phyloP scores from a whole-genome alignment of 2,329 filamentous ascomycete genomes.

The Talaromyces amestolkiae region DNA sequence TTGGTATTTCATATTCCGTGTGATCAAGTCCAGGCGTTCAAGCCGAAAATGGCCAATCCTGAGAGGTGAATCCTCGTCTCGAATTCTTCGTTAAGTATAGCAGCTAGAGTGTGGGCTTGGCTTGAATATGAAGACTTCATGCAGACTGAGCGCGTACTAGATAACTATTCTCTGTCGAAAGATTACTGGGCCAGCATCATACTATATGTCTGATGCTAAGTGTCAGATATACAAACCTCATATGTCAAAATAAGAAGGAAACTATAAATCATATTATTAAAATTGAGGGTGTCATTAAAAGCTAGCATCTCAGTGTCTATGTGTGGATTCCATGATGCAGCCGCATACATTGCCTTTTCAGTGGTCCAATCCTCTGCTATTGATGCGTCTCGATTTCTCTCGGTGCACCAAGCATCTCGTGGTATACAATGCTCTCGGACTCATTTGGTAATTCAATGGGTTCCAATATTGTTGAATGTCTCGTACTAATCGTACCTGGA shows the following conservation, averaged over 20 bases:
- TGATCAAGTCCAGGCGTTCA: not conserved
- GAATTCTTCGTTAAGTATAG: not conserved
- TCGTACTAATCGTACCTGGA: not conserved
- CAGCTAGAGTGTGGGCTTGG: not conserved
- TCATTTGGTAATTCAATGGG: not conserved
- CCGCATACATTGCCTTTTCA: not conserved
- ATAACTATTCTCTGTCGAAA: no score
- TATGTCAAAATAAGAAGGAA: no score
- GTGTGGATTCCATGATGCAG: not conserved
- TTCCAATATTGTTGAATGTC: not conserved
- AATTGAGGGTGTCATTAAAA: not conserved
- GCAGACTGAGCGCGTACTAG: no score
- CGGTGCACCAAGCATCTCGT: not conserved
- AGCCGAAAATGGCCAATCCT: no score
- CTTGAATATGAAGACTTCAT: not conserved
- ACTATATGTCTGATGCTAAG: no score
- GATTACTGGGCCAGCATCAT: no score
- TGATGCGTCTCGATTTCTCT: not conserved
- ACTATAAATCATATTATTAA: not conserved
- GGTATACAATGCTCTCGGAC: not conserved
- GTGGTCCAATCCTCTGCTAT: not conserved
- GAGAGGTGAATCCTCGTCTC: not conserved
- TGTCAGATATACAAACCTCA: no score
- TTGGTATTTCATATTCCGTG: conserved; percentile 21
- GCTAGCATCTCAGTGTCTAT: not conserved